Evolutionary conservation across 345 rosid species (phyloP).

Genomic region (Brassica incana): DNA sequence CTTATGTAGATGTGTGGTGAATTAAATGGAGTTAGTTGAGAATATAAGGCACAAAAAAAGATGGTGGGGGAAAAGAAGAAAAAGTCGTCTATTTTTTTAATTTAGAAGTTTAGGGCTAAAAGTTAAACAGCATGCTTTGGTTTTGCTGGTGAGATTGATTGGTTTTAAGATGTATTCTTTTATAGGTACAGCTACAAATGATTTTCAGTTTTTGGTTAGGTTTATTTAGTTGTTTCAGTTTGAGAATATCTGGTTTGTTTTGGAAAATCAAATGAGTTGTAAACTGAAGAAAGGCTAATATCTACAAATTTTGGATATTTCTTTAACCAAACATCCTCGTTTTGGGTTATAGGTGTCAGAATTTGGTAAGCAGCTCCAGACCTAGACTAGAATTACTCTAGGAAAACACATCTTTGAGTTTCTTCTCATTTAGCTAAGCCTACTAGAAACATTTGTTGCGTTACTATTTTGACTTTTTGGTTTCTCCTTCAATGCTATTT

Average conservation of each 20-base stretch:
- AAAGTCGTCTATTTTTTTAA: conserved; percentile 16
- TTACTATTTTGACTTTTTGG: conserved; percentile 22
- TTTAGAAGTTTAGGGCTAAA: neutral
- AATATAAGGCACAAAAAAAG: conserved; percentile 36
- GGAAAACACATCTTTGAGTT: neutral
- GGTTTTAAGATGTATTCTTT: conserved; percentile 15
- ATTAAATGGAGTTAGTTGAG: conserved; percentile 82
- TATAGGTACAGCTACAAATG: conserved; percentile 32
- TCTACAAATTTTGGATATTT: neutral
- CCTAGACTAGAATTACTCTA: conserved; percentile 4
- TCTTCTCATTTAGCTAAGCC: conserved; percentile 13
- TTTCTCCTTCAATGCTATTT: conserved; percentile 2
- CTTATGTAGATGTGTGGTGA: conserved; percentile 40
- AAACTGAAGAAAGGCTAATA: neutral
- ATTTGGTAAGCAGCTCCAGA: conserved; percentile 30
- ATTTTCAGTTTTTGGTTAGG: conserved; percentile 4
- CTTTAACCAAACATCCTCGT: neutral
- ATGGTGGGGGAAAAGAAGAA: conserved; percentile 28
- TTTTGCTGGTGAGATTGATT: conserved; percentile 20
- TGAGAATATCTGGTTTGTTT: neutral
- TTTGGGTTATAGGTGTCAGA: conserved; percentile 24
- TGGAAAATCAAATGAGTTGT: conserved; percentile 1
- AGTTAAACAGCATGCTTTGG: conserved; percentile 21
- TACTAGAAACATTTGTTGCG: conserved; percentile 14
- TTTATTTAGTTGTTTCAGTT: neutral